Evolutionary conservation across 306 rosid genomes (phyloP), one percentile per base, ranked within the genome.

Genomic region (Echinosophora koreensis): DNA sequence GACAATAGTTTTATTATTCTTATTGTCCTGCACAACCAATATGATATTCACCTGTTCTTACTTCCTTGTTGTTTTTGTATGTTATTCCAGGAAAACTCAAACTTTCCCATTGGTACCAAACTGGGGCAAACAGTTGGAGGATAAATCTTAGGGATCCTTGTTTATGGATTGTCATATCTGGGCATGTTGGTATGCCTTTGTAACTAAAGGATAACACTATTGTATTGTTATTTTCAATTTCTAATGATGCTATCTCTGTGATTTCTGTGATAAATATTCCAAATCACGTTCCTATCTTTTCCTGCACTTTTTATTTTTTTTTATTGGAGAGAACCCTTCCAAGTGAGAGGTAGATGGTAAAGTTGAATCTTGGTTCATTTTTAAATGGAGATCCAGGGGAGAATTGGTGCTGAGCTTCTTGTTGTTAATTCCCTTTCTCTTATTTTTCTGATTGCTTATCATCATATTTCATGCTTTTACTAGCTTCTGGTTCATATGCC

Each of bases 141-240:
- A 39, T 61, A 47, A 60, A 83, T 80, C 80, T 65, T 32, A 62
- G 74, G 72, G 85, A 84, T 82, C 85, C 82, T 76, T 80, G 64
- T 58, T 69, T 85, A 8, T 89, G 91, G 93, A 72, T 86, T 80
- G 22, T 88, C 51, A 28, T 90, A 52, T 84, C 77, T 65, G 95
- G 86, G 54, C 80, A 80, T 81, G 76, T 87, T 70, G 92, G 96
- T 90, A 81, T 54, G 81, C 57, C 59, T 74, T 30, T 46, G 44
- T 70, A 55, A 59, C 41, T 35, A 66, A 38, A 7, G 4, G 63
- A 22, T 47, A 30, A 54, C 4, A 2, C 8, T 80, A 69, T 16
- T 70, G 6, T 42, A 3, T 77, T 51, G 39, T 38, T 54, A 42
- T 71, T 71, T 80, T 51, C 77, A 13, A 32, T 2, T 54, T 30